Evolutionary conservation across 768 basidiomycete genomes (phyloP).

Genomic region (Hericium rajendrae): DNA sequence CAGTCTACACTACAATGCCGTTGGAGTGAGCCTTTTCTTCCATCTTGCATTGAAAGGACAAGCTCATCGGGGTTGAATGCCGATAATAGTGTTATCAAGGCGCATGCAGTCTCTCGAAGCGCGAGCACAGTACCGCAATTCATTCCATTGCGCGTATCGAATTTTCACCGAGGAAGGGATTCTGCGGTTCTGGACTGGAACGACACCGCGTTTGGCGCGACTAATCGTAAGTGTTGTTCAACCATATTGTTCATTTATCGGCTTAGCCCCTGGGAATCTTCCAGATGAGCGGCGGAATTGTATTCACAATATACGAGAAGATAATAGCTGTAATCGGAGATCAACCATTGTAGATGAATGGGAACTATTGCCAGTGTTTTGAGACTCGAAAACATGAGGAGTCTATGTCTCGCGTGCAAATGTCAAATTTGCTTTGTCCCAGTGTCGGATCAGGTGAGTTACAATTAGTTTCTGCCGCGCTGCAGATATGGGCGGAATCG

Average conservation of each 20-base stretch:
- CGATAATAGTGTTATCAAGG: slow-evolving; percentile 71
- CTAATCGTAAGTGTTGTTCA: slow-evolving; percentile 53
- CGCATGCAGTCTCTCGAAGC: slow-evolving; percentile 94
- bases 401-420: too few species aligned
- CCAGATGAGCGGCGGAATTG: slow-evolving; percentile 86
- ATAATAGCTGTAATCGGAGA: slow-evolving; percentile 46
- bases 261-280: background rate
- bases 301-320: slow-evolving; percentile 87
- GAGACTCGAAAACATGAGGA: too few species aligned
- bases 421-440: too few species aligned
- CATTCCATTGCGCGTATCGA: slow-evolving; percentile 92
- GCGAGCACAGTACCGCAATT: slow-evolving; percentile 75
- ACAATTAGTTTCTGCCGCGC: too few species aligned
- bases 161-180: slow-evolving; percentile 92
- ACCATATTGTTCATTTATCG: background rate
- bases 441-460: too few species aligned
- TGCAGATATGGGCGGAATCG: too few species aligned
- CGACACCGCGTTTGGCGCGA: slow-evolving; percentile 80
- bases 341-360: slow-evolving; percentile 11
- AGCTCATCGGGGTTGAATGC: background rate
- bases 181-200: slow-evolving; percentile 91
- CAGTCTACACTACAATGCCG: slow-evolving; percentile 86
- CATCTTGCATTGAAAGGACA: background rate
- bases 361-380: too few species aligned
- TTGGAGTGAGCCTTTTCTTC: slow-evolving; percentile 44